Evolutionary conservation across 1,139 yeast species (phyloP).

Genomic region (Blastobotrys raffinosifermentans): DNA sequence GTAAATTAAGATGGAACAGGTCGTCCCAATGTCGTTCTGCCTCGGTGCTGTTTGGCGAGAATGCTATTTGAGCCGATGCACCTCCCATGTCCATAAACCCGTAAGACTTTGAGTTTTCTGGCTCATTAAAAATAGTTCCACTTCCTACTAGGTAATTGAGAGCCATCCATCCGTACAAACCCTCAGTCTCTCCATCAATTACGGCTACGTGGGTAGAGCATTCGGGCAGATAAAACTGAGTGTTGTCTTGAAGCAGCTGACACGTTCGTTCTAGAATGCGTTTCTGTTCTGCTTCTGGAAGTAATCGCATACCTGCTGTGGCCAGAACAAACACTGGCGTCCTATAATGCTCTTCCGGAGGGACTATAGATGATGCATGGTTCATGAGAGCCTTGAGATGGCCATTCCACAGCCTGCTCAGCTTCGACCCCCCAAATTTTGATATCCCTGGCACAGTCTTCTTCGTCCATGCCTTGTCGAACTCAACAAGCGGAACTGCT

Average conservation of each 20-base stretch:
- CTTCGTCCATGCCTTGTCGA: constrained; percentile 44
- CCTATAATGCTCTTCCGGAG: constrained; percentile 53
- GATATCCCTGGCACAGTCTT: constrained; percentile 67
- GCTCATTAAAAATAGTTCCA: constrained; percentile 10
- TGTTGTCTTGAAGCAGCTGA: constrained; percentile 42
- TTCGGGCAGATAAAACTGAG: constrained; percentile 52
- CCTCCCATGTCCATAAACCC: constrained; percentile 84
- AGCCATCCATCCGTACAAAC: constrained; percentile 78
- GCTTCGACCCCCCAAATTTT: constrained; percentile 37
- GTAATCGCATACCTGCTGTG: constrained; percentile 77
- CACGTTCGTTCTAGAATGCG: constrained; percentile 49
- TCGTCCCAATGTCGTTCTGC: constrained; percentile 49
- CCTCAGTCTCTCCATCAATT: constrained; percentile 71
- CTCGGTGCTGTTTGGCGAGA: constrained; percentile 58
- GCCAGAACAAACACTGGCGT: constrained; percentile 79
- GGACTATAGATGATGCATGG: constrained; percentile 55
- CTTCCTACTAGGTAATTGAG: constrained; percentile 58
- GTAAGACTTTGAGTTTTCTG: constrained; percentile 47
- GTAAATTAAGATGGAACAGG: constrained; percentile 45
- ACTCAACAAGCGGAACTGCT: not conserved
- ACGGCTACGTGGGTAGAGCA: constrained; percentile 51
- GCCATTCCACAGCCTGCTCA: constrained; percentile 48
- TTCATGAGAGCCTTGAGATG: constrained; percentile 54
- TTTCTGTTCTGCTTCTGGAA: constrained; percentile 52
- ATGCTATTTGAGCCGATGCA: constrained; percentile 74